These are phyloP conservation scores for Filosporella fistucella DNA, from an alignment of 495 filamentous ascomycete species.

Conservation along the genomic window DNA sequence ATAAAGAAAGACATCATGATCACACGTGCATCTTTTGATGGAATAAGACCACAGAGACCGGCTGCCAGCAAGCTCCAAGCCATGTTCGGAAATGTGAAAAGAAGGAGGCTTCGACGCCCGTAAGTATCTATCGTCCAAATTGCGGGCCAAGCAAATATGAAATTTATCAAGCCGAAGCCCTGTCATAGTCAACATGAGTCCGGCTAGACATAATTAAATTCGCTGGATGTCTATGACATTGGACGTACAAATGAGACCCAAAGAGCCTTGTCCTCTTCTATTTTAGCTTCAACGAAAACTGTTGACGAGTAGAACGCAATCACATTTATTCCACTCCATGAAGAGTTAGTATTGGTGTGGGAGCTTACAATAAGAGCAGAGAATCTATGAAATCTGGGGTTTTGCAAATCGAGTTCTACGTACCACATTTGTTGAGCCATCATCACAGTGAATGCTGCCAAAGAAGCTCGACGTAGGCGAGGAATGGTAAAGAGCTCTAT, in stretches of 20 bases:
- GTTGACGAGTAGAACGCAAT: slow-evolving; percentile 84
- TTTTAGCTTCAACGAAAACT: slow-evolving; percentile 63
- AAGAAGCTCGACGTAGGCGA: slow-evolving; percentile 53
- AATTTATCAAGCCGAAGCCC: slow-evolving; percentile 79
- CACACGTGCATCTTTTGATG: slow-evolving; percentile 46
- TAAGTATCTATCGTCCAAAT: slow-evolving; percentile 84
- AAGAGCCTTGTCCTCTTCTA: slow-evolving; percentile 52
- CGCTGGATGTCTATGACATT: background rate
- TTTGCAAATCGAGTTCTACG: background rate
- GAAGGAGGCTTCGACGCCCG: slow-evolving; percentile 68
- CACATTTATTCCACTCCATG: slow-evolving; percentile 49
- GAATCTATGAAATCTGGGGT: background rate
- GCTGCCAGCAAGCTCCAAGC: slow-evolving; percentile 71
- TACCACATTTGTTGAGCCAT: slow-evolving; percentile 82
- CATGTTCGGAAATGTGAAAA: slow-evolving; percentile 87
- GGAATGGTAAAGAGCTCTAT: slow-evolving; percentile 56
- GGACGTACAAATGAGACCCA: slow-evolving; percentile 54
- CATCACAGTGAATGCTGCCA: slow-evolving; percentile 65
- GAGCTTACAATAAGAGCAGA: too few species aligned
- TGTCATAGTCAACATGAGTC: background rate
- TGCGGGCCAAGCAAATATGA: slow-evolving; percentile 78
- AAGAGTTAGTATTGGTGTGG: too few species aligned
- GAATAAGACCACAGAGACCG: slow-evolving; percentile 67
- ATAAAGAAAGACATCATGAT: slow-evolving; percentile 65
- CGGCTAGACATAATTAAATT: background rate